A percentile compares a stretch with the other conserved stretches of the same genome.
phyloP scores from a whole-genome alignment of 495 filamentous ascomycete genomes.

The Podospora anserina region DNA sequence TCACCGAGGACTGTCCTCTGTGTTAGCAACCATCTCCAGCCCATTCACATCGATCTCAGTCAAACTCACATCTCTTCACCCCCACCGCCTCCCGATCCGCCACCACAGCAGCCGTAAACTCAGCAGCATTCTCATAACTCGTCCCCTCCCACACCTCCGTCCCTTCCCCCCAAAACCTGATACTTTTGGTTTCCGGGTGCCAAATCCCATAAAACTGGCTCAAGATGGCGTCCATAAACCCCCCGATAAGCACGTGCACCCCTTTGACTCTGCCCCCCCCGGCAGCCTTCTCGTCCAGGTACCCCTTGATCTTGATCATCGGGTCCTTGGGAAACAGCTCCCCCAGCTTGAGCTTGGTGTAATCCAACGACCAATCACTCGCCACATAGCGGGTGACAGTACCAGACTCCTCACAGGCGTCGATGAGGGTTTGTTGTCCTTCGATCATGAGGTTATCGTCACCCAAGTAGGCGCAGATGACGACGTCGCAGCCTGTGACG shows the following conservation, averaged over 20 bases:
- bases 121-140: conserved; percentile 35
- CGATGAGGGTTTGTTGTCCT: conserved; percentile 45
- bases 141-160: conserved; percentile 38
- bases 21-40: no score
- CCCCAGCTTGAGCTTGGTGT: conserved; percentile 38
- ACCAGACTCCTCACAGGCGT: conserved; percentile 39
- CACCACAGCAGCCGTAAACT: conserved; percentile 38
- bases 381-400: conserved; percentile 43
- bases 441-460: conserved; percentile 43
- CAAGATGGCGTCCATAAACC: conserved; percentile 32
- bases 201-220: conserved; percentile 22
- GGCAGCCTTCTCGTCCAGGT: conserved; percentile 36
- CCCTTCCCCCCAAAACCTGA: conserved; percentile 37
- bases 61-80: conserved; percentile 31
- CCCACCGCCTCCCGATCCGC: conserved; percentile 30
- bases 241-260: conserved; percentile 36
- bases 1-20: conserved; percentile 32
- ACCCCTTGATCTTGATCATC: conserved; percentile 42
- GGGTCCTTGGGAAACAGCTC: conserved; percentile 43
- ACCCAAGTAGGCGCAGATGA: conserved; percentile 46
- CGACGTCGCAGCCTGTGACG: conserved; percentile 24
- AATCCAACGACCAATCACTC: conserved; percentile 45
- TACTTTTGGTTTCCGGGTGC: conserved; percentile 21
- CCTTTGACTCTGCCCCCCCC: conserved; percentile 30
- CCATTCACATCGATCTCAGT: not conserved